A percentile compares a stretch with the other conserved stretches of the same genome.
Evolutionary conservation across 306 rosid species (phyloP).

Genomic region (Lablab purpureus): DNA sequence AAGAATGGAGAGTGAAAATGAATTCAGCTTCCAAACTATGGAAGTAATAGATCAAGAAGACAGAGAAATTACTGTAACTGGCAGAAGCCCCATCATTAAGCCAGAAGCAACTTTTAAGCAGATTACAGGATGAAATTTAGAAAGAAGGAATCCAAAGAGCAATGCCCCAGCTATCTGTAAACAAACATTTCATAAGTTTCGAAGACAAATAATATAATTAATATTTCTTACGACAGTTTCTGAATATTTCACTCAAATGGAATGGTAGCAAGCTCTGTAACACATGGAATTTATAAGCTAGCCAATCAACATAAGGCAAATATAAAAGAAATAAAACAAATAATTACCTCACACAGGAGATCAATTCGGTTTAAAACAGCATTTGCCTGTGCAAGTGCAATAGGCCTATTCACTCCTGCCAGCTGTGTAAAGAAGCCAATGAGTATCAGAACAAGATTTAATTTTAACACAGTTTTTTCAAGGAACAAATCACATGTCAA

Average conservation of each 20-base stretch:
- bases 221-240: conserved; percentile 17
- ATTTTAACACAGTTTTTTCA: conserved; percentile 25
- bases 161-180: conserved; percentile 90
- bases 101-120: conserved; percentile 83
- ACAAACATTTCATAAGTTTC: conserved; percentile 38
- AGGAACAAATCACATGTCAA: conserved; percentile 26
- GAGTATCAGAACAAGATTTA: conserved; percentile 35
- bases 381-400: conserved; percentile 95
- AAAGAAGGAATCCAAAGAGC: conserved; percentile 82
- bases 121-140: conserved; percentile 84
- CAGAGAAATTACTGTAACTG: conserved; percentile 68
- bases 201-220: conserved; percentile 8
- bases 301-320: neutral
- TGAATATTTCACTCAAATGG: conserved; percentile 26
- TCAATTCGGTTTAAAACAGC: conserved; percentile 91
- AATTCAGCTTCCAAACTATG: conserved; percentile 33
- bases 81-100: conserved; percentile 82
- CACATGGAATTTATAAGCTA: conserved; percentile 20
- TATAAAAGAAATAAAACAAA: conserved; percentile 1
- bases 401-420: conserved; percentile 92
- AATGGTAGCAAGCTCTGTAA: conserved; percentile 26
- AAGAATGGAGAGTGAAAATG: conserved; percentile 34
- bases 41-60: conserved; percentile 46
- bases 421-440: conserved; percentile 62
- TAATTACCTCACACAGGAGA: conserved; percentile 89